These are phyloP conservation scores for Phalaenopsis aphrodite DNA, from an alignment of 106 monocot genomes.

Conservation along the genomic window DNA sequence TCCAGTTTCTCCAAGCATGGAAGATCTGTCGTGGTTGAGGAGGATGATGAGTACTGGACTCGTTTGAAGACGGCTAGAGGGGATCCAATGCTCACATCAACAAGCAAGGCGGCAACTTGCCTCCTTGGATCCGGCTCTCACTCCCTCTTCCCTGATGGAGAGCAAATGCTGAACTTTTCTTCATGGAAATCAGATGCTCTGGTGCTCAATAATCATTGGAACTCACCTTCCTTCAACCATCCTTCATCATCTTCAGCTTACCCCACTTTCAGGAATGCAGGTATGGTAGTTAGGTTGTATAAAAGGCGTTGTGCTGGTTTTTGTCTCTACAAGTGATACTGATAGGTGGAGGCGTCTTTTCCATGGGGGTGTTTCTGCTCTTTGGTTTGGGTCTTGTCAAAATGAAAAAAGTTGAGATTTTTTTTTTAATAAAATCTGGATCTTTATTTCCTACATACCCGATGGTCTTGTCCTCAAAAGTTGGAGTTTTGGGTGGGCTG, in stretches of 20 bases:
- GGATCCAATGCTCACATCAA: not conserved
- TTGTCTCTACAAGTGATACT: not conserved
- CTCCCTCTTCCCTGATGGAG: not conserved
- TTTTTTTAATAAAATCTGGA: not conserved
- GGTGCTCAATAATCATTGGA: not conserved
- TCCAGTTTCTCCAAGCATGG: constrained; percentile 1
- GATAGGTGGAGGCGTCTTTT: not conserved
- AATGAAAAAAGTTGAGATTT: not conserved
- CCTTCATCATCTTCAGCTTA: not conserved
- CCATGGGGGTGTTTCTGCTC: not conserved
- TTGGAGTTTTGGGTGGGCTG: not conserved
- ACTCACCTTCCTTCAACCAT: constrained; percentile 2
- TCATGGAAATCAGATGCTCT: not conserved
- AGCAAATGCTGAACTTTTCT: constrained; percentile 14
- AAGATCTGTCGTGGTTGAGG: not conserved
- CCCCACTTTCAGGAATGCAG: not conserved
- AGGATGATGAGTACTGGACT: not conserved
- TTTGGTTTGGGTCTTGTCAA: not conserved
- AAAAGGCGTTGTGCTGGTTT: not conserved
- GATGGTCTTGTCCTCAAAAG: not conserved
- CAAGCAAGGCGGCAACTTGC: not conserved
- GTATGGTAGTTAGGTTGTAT: not conserved
- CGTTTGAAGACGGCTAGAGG: not conserved
- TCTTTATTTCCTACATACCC: not conserved
- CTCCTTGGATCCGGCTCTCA: not conserved